Conservation (phyloP, 2,329 filamentous ascomycete species). For the Penicillium sp. region DNA sequence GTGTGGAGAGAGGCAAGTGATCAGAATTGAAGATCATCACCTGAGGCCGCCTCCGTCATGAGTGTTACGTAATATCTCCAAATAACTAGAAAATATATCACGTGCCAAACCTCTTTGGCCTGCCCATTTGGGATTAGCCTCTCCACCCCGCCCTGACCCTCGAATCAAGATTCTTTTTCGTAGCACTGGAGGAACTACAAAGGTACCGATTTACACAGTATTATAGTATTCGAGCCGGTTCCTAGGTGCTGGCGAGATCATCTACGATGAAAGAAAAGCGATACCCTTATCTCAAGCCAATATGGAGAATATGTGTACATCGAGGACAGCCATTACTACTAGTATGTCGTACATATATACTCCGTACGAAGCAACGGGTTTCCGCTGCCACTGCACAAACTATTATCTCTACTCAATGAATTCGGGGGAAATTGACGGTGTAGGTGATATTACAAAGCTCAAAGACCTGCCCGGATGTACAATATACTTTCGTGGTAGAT, state of each 20-base stretch:
- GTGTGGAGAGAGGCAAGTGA: constrained; percentile 13
- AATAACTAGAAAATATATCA: not conserved
- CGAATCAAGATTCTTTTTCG: not conserved
- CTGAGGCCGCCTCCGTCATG: constrained; percentile 3
- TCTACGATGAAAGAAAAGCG: not conserved
- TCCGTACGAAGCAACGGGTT: not conserved
- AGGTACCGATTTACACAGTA: not conserved
- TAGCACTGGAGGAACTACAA: not conserved
- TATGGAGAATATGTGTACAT: not conserved
- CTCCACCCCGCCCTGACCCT: not conserved
- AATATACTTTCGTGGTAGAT: too few relatives aligned
- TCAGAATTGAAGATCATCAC: constrained; percentile 5
- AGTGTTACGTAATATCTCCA: not conserved
- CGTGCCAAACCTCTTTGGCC: not conserved
- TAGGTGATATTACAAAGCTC: not conserved
- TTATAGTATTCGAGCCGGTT: not conserved
- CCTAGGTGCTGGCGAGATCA: not conserved
- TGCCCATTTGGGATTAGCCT: not conserved
- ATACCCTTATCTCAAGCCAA: not conserved
- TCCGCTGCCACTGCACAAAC: not conserved
- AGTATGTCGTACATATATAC: not conserved
- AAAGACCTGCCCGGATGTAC: not conserved
- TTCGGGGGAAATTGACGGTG: not conserved
- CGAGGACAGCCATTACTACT: not conserved
- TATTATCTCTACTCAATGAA: not conserved